Evolutionary conservation across 768 basidiomycete genomes (phyloP).

Genomic region (Lactifluus subvellereus): DNA sequence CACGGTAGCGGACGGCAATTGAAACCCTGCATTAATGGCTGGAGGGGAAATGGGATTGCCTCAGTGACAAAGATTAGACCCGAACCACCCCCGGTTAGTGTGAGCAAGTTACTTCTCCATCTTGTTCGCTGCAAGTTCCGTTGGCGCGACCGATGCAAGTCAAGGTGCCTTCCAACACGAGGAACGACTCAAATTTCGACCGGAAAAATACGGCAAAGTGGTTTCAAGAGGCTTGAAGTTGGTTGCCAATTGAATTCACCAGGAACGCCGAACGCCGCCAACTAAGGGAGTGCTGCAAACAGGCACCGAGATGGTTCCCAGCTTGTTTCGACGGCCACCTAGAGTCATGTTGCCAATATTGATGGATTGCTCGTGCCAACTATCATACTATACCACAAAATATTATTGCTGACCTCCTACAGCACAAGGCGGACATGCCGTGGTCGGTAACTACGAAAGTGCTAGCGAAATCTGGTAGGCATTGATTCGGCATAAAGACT

Average conservation of each 20-base stretch:
- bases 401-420: constrained; percentile 86
- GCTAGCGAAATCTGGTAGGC: constrained; percentile 73
- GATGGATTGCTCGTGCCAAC: constrained; percentile 35
- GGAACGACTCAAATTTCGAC: constrained; percentile 10
- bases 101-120: too few species aligned
- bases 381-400: constrained; percentile 67
- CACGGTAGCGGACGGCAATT: too few species aligned
- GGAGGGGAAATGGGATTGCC: too few species aligned
- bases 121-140: too few species aligned
- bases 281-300: constrained; percentile 49
- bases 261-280: background rate
- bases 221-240: constrained; percentile 98
- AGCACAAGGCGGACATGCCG: constrained; percentile 98
- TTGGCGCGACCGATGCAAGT: too few species aligned
- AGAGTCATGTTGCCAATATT: constrained; percentile 42
- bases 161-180: too few species aligned
- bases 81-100: too few species aligned
- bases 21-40: too few species aligned
- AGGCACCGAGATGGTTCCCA: constrained; percentile 95
- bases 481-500: constrained; percentile 47
- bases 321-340: constrained; percentile 96
- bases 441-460: constrained; percentile 99
- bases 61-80: too few species aligned
- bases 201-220: constrained; percentile 98
- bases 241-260: constrained; percentile 22